A percentile compares a stretch with the other conserved stretches of the same genome.
phyloP scores from a whole-genome alignment of 2,329 filamentous ascomycete genomes.

The Septoria petroselini region DNA sequence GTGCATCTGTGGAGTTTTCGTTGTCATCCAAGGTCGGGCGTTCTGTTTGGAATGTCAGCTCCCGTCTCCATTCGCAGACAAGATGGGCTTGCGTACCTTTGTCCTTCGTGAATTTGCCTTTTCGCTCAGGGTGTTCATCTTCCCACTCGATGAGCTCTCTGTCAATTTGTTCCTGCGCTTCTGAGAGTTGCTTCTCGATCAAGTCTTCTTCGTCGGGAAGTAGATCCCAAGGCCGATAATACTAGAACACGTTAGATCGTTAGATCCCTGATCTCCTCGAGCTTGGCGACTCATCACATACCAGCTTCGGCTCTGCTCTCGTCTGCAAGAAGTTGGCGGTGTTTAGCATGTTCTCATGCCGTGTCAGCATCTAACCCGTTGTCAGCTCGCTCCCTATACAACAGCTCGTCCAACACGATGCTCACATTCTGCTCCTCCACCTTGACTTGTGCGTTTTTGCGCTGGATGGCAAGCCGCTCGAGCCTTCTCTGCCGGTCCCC shows the following conservation, averaged over 20 bases:
- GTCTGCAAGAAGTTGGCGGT: constrained; percentile 73
- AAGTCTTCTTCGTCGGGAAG: constrained; percentile 64
- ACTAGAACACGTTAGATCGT: constrained; percentile 60
- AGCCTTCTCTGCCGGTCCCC: constrained; percentile 64
- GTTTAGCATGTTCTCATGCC: constrained; percentile 68
- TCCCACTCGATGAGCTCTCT: constrained; percentile 65
- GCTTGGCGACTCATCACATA: constrained; percentile 49
- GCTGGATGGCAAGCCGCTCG: constrained; percentile 49
- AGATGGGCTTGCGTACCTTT: constrained; percentile 8
- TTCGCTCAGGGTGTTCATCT: constrained; percentile 29
- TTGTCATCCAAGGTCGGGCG: too few species aligned
- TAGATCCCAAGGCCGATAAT: constrained; percentile 80
- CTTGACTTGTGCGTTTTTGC: constrained; percentile 66
- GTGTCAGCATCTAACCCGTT: constrained; percentile 68
- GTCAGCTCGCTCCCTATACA: constrained; percentile 5
- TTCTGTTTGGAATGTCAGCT: not conserved
- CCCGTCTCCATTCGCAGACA: too few species aligned
- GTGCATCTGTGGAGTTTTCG: not conserved
- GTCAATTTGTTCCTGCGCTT: constrained; percentile 61
- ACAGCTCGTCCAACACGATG: not conserved
- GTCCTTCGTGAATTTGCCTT: constrained; percentile 8
- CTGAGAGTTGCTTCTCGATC: constrained; percentile 67
- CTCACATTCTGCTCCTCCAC: constrained; percentile 74
- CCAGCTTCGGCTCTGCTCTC: constrained; percentile 66
- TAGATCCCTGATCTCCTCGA: not conserved